These are phyloP conservation scores for Neonothopanus nambi DNA, from an alignment of 1,284 basidiomycete genomes.

Conservation along the genomic window DNA sequence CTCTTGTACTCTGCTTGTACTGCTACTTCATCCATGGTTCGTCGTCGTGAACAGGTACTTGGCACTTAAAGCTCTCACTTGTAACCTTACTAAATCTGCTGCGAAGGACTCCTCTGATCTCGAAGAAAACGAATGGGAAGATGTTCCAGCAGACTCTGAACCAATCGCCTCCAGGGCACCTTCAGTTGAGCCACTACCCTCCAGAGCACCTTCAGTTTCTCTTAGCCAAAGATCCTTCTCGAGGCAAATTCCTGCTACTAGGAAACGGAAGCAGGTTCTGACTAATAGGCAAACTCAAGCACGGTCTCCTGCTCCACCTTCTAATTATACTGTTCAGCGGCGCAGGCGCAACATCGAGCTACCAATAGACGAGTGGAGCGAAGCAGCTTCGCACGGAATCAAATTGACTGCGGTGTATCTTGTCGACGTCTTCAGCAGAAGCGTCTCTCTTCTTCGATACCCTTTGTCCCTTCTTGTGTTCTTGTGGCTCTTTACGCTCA, in stretches of 20 bases:
- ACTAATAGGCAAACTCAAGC: not conserved
- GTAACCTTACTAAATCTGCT: too few relatives aligned
- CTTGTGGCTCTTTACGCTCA: conserved; percentile 47
- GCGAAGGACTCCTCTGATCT: not conserved
- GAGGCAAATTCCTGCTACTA: not conserved
- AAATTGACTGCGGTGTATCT: conserved; percentile 40
- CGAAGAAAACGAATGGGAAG: conserved; percentile 9
- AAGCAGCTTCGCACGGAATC: conserved; percentile 26
- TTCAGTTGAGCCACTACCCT: not conserved
- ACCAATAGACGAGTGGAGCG: conserved; percentile 12
- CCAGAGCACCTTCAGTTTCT: conserved; percentile 2
- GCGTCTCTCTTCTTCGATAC: conserved; percentile 49
- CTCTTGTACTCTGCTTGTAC: too few relatives aligned
- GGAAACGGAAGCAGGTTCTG: not conserved
- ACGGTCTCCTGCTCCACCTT: not conserved
- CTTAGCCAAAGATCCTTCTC: not conserved
- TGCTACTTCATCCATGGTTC: too few relatives aligned
- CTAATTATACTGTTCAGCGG: not conserved
- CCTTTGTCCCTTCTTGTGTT: conserved; percentile 59
- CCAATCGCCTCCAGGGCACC: not conserved
- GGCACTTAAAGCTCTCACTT: too few relatives aligned
- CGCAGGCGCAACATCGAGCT: conserved; percentile 18
- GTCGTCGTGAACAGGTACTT: too few relatives aligned
- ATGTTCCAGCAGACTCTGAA: conserved; percentile 1
- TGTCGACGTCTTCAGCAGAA: conserved; percentile 44